phyloP scores from a whole-genome alignment of 352 stramenopile species.

The Thalassiosira exigua region DNA sequence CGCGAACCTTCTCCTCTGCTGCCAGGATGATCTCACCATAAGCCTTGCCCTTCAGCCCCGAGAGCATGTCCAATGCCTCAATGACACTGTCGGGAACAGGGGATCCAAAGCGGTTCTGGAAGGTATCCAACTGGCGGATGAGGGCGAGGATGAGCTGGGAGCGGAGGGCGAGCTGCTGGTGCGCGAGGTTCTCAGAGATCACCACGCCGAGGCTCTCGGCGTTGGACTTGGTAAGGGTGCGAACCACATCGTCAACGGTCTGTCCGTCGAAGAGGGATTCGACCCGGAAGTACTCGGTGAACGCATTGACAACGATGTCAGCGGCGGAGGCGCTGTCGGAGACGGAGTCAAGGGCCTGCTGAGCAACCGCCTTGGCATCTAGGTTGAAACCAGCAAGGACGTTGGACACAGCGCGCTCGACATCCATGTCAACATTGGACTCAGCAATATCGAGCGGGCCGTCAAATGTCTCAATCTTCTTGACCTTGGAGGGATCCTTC shows the following conservation, averaged over 20 bases:
- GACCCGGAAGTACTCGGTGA: constrained; percentile 85
- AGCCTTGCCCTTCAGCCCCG: constrained; percentile 71
- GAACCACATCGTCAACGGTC: constrained; percentile 84
- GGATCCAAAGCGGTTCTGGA: constrained; percentile 75
- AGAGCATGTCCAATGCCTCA: constrained; percentile 58
- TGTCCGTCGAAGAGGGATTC: constrained; percentile 84
- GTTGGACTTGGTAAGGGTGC: constrained; percentile 83
- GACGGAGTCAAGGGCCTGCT: constrained; percentile 67
- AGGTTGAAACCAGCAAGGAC: constrained; percentile 77
- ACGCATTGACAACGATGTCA: constrained; percentile 67
- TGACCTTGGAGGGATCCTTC: constrained; percentile 97
- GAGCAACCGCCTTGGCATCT: constrained; percentile 78
- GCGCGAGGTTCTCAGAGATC: constrained; percentile 80
- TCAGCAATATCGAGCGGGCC: constrained; percentile 80
- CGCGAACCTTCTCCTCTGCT: constrained; percentile 76
- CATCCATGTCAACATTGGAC: constrained; percentile 54
- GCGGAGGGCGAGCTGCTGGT: constrained; percentile 68
- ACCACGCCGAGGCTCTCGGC: constrained; percentile 71
- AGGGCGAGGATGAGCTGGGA: constrained; percentile 78
- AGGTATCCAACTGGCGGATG: constrained; percentile 84
- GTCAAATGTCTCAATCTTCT: constrained; percentile 90
- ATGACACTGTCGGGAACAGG: constrained; percentile 65
- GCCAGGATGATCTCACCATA: constrained; percentile 82
- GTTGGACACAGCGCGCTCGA: constrained; percentile 61
- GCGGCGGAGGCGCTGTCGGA: constrained; percentile 63